Evolutionary conservation across 495 filamentous ascomycete species (phyloP).

Genomic region (Tetracladium setigerum): DNA sequence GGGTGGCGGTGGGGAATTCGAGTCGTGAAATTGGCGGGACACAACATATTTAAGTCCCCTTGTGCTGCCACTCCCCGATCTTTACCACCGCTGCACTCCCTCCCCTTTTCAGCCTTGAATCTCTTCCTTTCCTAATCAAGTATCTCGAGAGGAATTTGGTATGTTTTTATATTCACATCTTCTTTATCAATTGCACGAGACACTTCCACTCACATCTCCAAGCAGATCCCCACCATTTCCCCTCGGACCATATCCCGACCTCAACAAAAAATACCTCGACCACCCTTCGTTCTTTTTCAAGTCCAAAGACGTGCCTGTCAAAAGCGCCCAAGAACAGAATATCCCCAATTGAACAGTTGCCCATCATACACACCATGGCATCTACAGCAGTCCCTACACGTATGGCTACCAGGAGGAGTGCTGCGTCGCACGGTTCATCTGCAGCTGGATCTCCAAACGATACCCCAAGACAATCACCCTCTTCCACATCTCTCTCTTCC

Average conservation of each 20-base stretch:
- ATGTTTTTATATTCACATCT: too few species aligned
- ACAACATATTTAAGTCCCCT: too few species aligned
- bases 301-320: neutral
- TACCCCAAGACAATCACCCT: slow-evolving; percentile 69
- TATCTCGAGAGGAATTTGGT: too few species aligned
- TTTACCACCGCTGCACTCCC: too few species aligned
- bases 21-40: too few species aligned
- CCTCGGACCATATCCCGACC: neutral
- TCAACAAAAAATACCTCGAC: slow-evolving; percentile 9
- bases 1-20: too few species aligned
- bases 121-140: too few species aligned
- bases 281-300: neutral
- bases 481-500: slow-evolving; percentile 86
- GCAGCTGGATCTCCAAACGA: slow-evolving; percentile 57
- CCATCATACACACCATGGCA: slow-evolving; percentile 39
- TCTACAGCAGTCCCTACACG: slow-evolving; percentile 50
- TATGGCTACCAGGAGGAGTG: slow-evolving; percentile 41
- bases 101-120: too few species aligned
- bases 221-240: neutral
- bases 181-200: too few species aligned
- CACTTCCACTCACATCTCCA: neutral
- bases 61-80: too few species aligned
- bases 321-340: neutral
- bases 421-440: slow-evolving; percentile 49
- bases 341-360: too few species aligned